Evolutionary conservation across 2,329 filamentous ascomycete genomes (phyloP), one percentile per base, ranked within the genome.

Genomic region (Pestalotiopsis sp.): DNA sequence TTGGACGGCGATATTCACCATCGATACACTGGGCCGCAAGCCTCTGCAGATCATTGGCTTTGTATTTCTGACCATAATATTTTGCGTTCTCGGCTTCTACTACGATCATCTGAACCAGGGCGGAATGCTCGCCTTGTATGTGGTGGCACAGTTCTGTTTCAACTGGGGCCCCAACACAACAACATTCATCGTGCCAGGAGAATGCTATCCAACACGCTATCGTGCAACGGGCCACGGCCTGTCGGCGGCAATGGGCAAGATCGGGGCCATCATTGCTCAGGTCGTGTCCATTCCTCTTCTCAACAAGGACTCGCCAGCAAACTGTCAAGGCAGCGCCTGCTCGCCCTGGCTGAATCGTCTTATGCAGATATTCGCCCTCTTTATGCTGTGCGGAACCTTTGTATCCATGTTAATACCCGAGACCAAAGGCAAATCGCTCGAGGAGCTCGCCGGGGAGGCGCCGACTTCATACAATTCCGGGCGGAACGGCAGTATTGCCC

Each of bases 11-110:
- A 88, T 95, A 36, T 84, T 91, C 13, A 89, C 88, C 1, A 88
- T 94, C 69, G 93, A 95, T 78, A 93, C 87, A 1, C 73, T 95
- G 17, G 93, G 93, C 11, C 91, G 93, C 69, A 95, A 93, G 79
- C 87, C 92, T 0, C 90, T 96, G 31, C 93, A 93, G 77, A 78
- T 92, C 2, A 76, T 86, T 59, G 90, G 90, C 17, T 92, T 92
- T 77, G 72, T 84, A 2, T 75, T 91, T 17, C 82, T 92, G 4
- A 91, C 89, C 1, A 80, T 88, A 59, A 77, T 91, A 12, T 92
- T 92, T 75, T 84, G 84, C 73, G 76, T 91, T 52, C 85, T 92
- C 66, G 90, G 90, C 1, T 91, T 91, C 73, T 83, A 82, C 23
- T 88, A 88, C 70, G 72, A 87, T 70, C 78, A 78, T 14, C 80